Conservation (phyloP, 1,284 basidiomycete genomes). For the Meira nashicola region DNA sequence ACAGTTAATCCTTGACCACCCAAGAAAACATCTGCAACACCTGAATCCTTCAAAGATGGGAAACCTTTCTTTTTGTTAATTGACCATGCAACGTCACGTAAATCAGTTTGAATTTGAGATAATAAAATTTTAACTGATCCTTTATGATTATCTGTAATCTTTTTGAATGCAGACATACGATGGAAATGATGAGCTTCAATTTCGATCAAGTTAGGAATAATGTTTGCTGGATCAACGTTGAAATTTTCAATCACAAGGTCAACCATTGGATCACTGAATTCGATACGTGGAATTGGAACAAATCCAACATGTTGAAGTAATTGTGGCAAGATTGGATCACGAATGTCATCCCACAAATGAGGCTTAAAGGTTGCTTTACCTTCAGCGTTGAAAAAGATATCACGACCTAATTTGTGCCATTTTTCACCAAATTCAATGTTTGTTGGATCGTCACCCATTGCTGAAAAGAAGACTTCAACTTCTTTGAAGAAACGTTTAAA, state of each 20-base stretch:
- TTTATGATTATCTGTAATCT: constrained; percentile 34
- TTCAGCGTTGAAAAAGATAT: constrained; percentile 64
- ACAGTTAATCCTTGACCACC: constrained; percentile 70
- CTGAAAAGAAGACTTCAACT: constrained; percentile 70
- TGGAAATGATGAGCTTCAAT: constrained; percentile 78
- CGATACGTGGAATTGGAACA: constrained; percentile 65
- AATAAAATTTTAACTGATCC: constrained; percentile 44
- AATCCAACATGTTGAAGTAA: constrained; percentile 69
- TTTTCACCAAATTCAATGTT: constrained; percentile 76
- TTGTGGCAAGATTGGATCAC: constrained; percentile 73
- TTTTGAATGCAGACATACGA: constrained; percentile 60
- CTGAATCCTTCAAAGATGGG: constrained; percentile 78
- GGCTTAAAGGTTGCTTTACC: constrained; percentile 72
- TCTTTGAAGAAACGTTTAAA: constrained; percentile 75
- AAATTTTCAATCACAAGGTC: constrained; percentile 79
- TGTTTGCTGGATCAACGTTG: constrained; percentile 70
- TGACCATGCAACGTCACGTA: constrained; percentile 84
- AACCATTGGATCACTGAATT: constrained; percentile 56
- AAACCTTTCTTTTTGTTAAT: constrained; percentile 60
- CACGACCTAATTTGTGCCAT: constrained; percentile 73
- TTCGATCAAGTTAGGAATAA: constrained; percentile 64
- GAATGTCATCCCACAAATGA: constrained; percentile 73
- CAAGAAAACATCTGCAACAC: constrained; percentile 81
- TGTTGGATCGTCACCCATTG: constrained; percentile 77
- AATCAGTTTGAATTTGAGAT: constrained; percentile 86